Conservation (phyloP, 352 stramenopile species). For the Pythium angustatum region DNA sequence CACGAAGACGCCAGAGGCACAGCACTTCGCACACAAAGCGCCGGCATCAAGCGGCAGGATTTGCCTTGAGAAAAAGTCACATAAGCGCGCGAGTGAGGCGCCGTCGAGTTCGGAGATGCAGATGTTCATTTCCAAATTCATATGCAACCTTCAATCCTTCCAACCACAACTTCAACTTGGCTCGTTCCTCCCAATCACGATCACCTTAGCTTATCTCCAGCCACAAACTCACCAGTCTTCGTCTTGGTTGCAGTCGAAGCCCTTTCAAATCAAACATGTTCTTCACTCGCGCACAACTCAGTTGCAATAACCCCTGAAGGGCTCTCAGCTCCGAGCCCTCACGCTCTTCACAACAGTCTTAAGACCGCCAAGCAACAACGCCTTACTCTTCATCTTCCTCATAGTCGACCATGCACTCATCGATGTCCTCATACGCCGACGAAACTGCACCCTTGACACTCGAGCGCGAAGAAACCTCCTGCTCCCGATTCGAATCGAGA, state of each 20-base stretch:
- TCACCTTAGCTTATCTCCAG: background rate
- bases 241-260: background rate
- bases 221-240: conserved; percentile 8
- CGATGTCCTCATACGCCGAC: conserved; percentile 51
- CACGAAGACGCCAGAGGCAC: background rate
- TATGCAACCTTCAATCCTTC: conserved; percentile 20
- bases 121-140: conserved; percentile 17
- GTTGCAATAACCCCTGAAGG: background rate
- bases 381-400: conserved; percentile 73
- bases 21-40: conserved; percentile 1
- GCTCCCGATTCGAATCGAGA: conserved; percentile 1
- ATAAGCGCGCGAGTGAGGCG: background rate
- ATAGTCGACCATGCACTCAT: conserved; percentile 82
- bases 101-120: background rate
- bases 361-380: background rate
- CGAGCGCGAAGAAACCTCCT: background rate
- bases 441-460: conserved; percentile 13
- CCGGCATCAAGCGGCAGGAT: background rate
- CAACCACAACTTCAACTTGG: background rate
- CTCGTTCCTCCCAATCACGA: background rate
- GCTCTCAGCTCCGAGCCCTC: too few relatives aligned
- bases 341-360: too few relatives aligned
- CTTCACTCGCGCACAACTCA: background rate
- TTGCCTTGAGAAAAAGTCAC: background rate
- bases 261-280: background rate